phyloP scores from a whole-genome alignment of 2,329 filamentous ascomycete species.

The Aaosphaeria arxii region DNA sequence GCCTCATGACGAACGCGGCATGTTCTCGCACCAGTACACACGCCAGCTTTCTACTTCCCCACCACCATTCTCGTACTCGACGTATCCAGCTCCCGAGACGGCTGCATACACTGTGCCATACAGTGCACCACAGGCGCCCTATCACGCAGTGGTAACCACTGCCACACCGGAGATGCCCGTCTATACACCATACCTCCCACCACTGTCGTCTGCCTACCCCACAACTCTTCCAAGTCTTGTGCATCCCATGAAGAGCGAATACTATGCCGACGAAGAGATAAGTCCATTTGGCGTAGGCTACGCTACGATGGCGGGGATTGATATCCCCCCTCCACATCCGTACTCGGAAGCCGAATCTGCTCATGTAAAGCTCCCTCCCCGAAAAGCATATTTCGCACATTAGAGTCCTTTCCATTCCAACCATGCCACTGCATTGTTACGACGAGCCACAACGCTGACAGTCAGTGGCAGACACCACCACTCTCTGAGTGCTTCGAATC shows the following conservation, averaged over 20 bases:
- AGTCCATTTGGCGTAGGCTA: constrained; percentile 68
- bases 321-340: constrained; percentile 57
- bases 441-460: constrained; percentile 35
- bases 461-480: constrained; percentile 64
- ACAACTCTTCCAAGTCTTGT: constrained; percentile 62
- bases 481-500: constrained; percentile 72
- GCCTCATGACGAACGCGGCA: constrained; percentile 63
- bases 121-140: constrained; percentile 35
- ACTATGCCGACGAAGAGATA: constrained; percentile 57
- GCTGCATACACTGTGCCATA: constrained; percentile 59
- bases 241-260: constrained; percentile 64
- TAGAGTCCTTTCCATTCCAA: constrained; percentile 22
- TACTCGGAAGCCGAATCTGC: constrained; percentile 65
- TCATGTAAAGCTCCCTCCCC: constrained; percentile 66
- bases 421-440: constrained; percentile 16
- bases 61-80: constrained; percentile 64
- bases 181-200: constrained; percentile 57
- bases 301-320: constrained; percentile 62
- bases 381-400: constrained; percentile 36
- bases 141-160: constrained; percentile 37
- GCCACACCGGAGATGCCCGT: constrained; percentile 41
- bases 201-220: constrained; percentile 43
- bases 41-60: constrained; percentile 70
- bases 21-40: constrained; percentile 65
- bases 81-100: constrained; percentile 67